Conservation (phyloP, 176 grass and related monocot genomes). For the Oryza brachyantha region DNA sequence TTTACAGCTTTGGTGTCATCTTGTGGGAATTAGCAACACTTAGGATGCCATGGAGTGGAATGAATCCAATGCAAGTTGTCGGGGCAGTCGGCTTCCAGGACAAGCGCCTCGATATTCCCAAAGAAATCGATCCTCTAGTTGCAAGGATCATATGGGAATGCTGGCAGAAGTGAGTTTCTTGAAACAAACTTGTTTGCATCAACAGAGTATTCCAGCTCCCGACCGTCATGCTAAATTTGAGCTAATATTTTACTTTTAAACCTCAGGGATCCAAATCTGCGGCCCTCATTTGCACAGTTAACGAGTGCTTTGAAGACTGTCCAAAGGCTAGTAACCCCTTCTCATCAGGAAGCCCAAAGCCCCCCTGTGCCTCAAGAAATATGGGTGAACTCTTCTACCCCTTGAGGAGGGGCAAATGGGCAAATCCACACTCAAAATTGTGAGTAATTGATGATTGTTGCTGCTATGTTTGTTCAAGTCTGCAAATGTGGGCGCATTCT, state of each 20-base stretch:
- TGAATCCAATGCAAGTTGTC: conserved; percentile 99
- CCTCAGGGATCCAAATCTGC: conserved; percentile 74
- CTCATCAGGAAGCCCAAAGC: conserved; percentile 66
- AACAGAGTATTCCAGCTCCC: not conserved
- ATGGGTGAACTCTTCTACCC: conserved; percentile 83
- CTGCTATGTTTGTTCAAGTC: conserved; percentile 7
- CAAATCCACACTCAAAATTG: conserved; percentile 24
- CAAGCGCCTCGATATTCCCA: conserved; percentile 79
- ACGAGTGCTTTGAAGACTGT: conserved; percentile 75
- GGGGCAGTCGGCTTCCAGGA: conserved; percentile 99
- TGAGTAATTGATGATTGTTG: conserved; percentile 31
- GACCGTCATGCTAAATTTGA: not conserved
- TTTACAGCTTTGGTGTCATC: conserved; percentile 99
- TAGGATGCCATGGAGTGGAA: conserved; percentile 93
- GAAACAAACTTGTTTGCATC: not conserved
- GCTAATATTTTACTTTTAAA: conserved; percentile 10
- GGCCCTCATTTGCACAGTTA: conserved; percentile 82
- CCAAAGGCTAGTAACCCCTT: conserved; percentile 66
- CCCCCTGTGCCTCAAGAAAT: conserved; percentile 75
- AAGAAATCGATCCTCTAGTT: conserved; percentile 90
- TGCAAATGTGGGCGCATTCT: conserved; percentile 47
- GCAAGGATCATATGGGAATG: conserved; percentile 83
- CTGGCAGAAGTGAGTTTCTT: conserved; percentile 84
- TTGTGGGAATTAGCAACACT: conserved; percentile 94
- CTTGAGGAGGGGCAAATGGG: too few species aligned